Evolutionary conservation across 352 stramenopile genomes (phyloP).

Genomic region (Sclerospora graminicola): DNA sequence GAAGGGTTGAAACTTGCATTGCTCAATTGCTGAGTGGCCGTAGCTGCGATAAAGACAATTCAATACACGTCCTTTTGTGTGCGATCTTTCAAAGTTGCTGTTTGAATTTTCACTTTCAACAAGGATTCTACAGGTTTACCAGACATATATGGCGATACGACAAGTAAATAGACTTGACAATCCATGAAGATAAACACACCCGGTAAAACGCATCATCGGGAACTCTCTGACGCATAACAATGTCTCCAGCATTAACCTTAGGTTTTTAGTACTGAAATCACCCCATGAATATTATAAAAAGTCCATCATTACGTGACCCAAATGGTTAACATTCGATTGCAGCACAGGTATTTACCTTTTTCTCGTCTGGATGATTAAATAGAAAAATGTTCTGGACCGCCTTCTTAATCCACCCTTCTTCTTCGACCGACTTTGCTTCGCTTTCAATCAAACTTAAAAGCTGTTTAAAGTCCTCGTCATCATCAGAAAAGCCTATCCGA

Average conservation of each 20-base stretch:
- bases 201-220: slow-evolving; percentile 91
- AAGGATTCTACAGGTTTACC: too few relatives aligned
- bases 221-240: slow-evolving; percentile 89
- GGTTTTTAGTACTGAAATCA: slow-evolving; percentile 85
- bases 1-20: too few relatives aligned
- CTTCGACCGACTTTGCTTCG: slow-evolving; percentile 58
- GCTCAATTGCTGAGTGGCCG: too few relatives aligned
- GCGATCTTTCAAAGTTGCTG: too few relatives aligned
- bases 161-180: background rate
- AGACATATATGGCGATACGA: background rate
- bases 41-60: too few relatives aligned
- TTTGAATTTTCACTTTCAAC: too few relatives aligned
- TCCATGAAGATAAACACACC: slow-evolving; percentile 22
- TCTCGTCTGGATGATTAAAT: slow-evolving; percentile 85
- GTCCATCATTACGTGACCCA: background rate
- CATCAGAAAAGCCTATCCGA: slow-evolving; percentile 46
- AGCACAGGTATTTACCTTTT: slow-evolving; percentile 40
- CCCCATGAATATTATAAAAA: slow-evolving; percentile 46
- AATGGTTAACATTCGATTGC: too few relatives aligned
- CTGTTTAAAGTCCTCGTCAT: slow-evolving; percentile 11
- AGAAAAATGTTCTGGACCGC: slow-evolving; percentile 88
- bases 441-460: slow-evolving; percentile 20
- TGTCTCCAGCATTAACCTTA: slow-evolving; percentile 68
- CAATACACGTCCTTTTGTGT: too few relatives aligned
- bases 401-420: slow-evolving; percentile 79